Conservation (phyloP, 139 green algal genomes). For the Chlamydomonas incerta region DNA sequence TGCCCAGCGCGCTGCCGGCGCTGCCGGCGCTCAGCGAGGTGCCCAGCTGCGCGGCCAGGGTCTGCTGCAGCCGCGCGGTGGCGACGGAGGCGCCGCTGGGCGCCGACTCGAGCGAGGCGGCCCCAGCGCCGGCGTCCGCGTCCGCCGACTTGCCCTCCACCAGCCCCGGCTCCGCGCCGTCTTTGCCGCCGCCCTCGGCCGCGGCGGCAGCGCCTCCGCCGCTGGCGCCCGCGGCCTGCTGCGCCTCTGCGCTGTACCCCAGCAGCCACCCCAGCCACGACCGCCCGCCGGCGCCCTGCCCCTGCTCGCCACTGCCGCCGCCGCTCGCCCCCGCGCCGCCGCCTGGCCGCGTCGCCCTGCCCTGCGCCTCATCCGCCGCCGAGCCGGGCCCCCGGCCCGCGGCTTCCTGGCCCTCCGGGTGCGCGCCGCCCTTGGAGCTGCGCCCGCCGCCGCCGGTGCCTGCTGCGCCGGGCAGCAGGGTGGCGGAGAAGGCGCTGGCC, state of each 20-base stretch:
- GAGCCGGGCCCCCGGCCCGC: too few relatives aligned
- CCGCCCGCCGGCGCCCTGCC: slow-evolving; percentile 16
- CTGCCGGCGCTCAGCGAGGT: too few relatives aligned
- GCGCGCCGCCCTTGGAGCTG: too few relatives aligned
- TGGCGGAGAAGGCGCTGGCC: too few relatives aligned
- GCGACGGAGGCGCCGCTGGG: not conserved
- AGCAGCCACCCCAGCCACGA: slow-evolving; percentile 57
- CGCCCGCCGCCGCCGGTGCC: too few relatives aligned
- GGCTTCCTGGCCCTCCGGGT: too few relatives aligned
- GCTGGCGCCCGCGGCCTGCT: not conserved
- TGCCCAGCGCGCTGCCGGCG: not conserved
- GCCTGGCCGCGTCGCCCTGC: too few relatives aligned
- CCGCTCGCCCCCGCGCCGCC: too few relatives aligned
- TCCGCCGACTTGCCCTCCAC: not conserved
- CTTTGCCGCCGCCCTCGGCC: not conserved
- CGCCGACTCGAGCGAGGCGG: not conserved
- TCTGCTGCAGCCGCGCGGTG: not conserved
- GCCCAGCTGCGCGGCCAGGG: not conserved
- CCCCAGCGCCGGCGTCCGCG: not conserved
- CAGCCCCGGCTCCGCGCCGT: not conserved
- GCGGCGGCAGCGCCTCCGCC: slow-evolving; percentile 9
- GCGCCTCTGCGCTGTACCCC: slow-evolving; percentile 17
- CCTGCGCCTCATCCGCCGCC: too few relatives aligned
- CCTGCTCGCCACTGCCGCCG: not conserved
- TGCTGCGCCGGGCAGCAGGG: too few relatives aligned